Conservation (phyloP, 83 land plant species). For the Picea abies region DNA sequence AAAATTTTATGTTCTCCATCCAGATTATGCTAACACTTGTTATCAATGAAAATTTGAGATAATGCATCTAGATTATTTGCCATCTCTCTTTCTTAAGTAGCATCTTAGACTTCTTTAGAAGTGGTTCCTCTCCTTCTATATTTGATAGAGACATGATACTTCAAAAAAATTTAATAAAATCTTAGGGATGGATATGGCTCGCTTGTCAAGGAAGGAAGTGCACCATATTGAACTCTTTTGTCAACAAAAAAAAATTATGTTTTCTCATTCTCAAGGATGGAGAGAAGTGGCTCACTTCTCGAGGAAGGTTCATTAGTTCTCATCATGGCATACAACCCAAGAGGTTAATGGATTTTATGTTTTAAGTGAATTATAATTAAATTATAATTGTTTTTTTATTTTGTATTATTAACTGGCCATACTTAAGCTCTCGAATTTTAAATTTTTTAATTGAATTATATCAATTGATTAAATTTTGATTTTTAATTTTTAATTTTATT, state of each 20-base stretch:
- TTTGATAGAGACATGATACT: constrained; percentile 25
- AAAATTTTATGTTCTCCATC: not conserved
- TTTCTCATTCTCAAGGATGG: constrained; percentile 33
- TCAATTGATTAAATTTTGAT: too few species aligned
- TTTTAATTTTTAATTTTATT: too few species aligned
- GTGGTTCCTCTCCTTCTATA: constrained; percentile 23
- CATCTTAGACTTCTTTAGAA: constrained; percentile 15
- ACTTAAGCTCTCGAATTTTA: too few species aligned
- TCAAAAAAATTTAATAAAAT: constrained; percentile 45
- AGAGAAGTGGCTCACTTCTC: constrained; percentile 32
- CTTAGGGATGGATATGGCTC: constrained; percentile 47
- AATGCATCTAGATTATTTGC: not conserved
- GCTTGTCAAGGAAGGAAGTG: constrained; percentile 60
- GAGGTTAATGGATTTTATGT: too few species aligned
- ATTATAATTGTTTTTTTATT: too few species aligned
- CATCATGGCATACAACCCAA: too few species aligned
- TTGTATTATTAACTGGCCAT: too few species aligned
- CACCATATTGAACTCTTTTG: constrained; percentile 68
- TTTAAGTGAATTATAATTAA: too few species aligned
- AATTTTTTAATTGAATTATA: too few species aligned
- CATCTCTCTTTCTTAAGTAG: constrained; percentile 15
- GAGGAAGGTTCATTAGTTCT: constrained; percentile 30
- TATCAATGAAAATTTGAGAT: not conserved
- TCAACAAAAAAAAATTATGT: constrained; percentile 15
- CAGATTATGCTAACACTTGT: not conserved